Percentiles rank a stretch among this genome's conserved stretches.
phyloP scores from a whole-genome alignment of 495 filamentous ascomycete species.

The Monascus purpureus region DNA sequence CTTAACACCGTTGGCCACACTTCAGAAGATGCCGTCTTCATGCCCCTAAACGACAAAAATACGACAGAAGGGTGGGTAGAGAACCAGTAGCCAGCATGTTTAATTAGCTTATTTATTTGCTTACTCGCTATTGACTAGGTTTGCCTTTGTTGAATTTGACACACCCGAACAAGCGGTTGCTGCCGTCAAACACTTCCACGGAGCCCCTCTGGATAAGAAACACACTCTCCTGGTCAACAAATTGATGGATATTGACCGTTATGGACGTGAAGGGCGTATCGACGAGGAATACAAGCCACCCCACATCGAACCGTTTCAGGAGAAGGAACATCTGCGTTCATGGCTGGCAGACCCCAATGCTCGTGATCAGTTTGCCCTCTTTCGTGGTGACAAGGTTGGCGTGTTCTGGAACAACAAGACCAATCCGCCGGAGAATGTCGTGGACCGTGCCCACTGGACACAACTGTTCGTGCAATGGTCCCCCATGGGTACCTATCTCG shows the following conservation, averaged over 20 bases:
- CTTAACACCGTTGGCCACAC: slow-evolving; percentile 71
- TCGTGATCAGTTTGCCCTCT: slow-evolving; percentile 91
- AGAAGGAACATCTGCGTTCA: slow-evolving; percentile 89
- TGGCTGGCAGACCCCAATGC: slow-evolving; percentile 78
- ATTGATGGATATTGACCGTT: slow-evolving; percentile 92
- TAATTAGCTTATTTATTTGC: background rate
- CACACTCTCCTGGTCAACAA: slow-evolving; percentile 95
- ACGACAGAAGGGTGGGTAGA: slow-evolving; percentile 71
- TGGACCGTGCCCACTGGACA: slow-evolving; percentile 90
- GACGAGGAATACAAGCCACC: slow-evolving; percentile 80
- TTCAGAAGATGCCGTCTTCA: slow-evolving; percentile 75
- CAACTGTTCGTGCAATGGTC: slow-evolving; percentile 97
- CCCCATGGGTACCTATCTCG: slow-evolving; percentile 81
- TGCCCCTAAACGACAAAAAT: slow-evolving; percentile 75
- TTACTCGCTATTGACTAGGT: slow-evolving; percentile 33
- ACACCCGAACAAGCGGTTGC: slow-evolving; percentile 81
- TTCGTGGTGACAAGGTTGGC: slow-evolving; percentile 74
- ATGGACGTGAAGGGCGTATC: slow-evolving; percentile 82
- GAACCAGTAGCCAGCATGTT: slow-evolving; percentile 1
- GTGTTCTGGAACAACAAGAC: slow-evolving; percentile 98
- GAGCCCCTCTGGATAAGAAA: slow-evolving; percentile 78
- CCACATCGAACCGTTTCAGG: slow-evolving; percentile 59
- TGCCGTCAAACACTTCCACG: slow-evolving; percentile 74
- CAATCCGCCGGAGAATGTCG: slow-evolving; percentile 71
- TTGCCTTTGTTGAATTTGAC: slow-evolving; percentile 91